Evolutionary conservation across 495 filamentous ascomycete species (phyloP), one percentile per base, ranked within the genome.

Genomic region (Echria macrotheca): DNA sequence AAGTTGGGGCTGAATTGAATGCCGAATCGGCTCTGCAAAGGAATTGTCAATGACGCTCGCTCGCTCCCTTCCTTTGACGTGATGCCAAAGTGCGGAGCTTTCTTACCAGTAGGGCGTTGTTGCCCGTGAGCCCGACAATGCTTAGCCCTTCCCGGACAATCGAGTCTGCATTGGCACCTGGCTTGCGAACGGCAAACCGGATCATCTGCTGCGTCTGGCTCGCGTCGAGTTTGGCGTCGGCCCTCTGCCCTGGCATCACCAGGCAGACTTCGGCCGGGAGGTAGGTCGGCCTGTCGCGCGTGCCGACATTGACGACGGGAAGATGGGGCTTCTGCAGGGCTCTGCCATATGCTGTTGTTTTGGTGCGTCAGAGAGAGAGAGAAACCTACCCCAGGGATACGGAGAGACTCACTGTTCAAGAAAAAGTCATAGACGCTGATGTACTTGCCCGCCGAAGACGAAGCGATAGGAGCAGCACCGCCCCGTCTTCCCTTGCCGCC

Each of bases 161-260:
- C 0, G 81, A 83, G 15, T 67, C 51, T 0, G 82, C 84, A 56
- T 91, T 91, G 29, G 74, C 66, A 0, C 61, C 70, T 0, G 85
- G 85, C n/a, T 63, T 68, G n/a, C 85, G 75, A 14, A 21, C 80
- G 81, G 87, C 81, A 61, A 87, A 85, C 1, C 50, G 58, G 15
- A 86, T 72, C 83, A 90, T 89, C 1, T 63, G 37, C 0, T 67
- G 56, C 0, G 83, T 85, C 55, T 31, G 28, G 12, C 28, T 31
- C 7, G 28, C 28, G 28, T 31, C 28, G 7, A 31, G 12, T 12
- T 87, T 31, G 28, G 28, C 6, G 28, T 12, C 7, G 6, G 28
- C 28, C 7, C 6, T 12, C 28, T 31, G 28, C 12, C 28, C 28
- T 31, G 28, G 28, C 28, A 31, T 31, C 7, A 31, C 28, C 6